Conservation (phyloP, 306 rosid genomes). For the Prosopis cineraria region DNA sequence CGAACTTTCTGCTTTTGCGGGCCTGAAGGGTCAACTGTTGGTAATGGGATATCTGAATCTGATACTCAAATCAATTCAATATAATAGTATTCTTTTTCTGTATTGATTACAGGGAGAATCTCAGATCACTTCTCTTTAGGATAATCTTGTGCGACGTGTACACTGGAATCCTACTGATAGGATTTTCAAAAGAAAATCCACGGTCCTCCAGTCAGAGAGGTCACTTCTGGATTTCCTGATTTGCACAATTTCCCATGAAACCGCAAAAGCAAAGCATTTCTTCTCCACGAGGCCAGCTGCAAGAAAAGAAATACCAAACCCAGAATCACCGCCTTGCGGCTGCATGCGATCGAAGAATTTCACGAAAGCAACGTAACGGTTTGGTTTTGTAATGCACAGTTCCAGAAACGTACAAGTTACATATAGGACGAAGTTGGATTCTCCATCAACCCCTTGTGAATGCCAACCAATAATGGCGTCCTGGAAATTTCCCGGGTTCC, state of each 20-base stretch:
- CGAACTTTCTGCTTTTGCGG: slow-evolving; percentile 10
- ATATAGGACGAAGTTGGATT: not conserved
- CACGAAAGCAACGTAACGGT: slow-evolving; percentile 48
- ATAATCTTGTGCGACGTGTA: slow-evolving; percentile 38
- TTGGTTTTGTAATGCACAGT: slow-evolving; percentile 39
- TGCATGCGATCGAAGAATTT: slow-evolving; percentile 35
- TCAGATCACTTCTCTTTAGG: slow-evolving; percentile 27
- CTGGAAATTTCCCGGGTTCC: slow-evolving; percentile 27
- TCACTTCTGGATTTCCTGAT: slow-evolving; percentile 33
- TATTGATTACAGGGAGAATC: slow-evolving; percentile 22
- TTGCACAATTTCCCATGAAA: slow-evolving; percentile 43
- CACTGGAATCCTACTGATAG: slow-evolving; percentile 27
- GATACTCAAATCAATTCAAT: not conserved
- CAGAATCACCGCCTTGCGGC: slow-evolving; percentile 48
- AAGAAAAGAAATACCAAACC: slow-evolving; percentile 76
- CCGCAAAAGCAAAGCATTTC: slow-evolving; percentile 69
- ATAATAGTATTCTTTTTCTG: not conserved
- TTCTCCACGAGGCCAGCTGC: slow-evolving; percentile 66
- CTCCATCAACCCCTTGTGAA: not conserved
- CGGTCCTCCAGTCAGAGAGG: slow-evolving; percentile 29
- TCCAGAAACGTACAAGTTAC: slow-evolving; percentile 37
- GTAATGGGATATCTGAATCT: slow-evolving; percentile 1
- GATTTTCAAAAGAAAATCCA: slow-evolving; percentile 24
- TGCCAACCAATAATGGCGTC: slow-evolving; percentile 18
- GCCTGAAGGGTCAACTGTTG: slow-evolving; percentile 6